Percentiles rank a stretch among this genome's conserved stretches.
phyloP scores from a whole-genome alignment of 2,329 filamentous ascomycete genomes.

The Colletotrichum sp. region DNA sequence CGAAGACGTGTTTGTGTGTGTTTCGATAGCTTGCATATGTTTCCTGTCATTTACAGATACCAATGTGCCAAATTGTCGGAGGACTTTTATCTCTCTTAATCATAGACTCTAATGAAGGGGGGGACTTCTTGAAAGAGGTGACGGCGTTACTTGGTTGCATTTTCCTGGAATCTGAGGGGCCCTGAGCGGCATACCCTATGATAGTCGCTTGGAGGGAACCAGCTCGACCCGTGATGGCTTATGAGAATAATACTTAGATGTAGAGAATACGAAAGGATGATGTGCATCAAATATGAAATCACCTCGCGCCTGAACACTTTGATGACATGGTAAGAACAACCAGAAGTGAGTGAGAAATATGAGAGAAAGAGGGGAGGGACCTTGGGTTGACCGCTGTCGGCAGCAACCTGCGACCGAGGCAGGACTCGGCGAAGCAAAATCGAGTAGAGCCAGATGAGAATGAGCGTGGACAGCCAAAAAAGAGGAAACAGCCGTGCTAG shows the following conservation, averaged over 20 bases:
- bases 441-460: background rate
- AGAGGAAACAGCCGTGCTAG: background rate
- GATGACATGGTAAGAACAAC: background rate
- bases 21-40: background rate
- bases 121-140: background rate
- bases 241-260: background rate
- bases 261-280: background rate
- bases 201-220: background rate
- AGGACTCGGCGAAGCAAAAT: fast-evolving
- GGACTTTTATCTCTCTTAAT: background rate
- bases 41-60: background rate
- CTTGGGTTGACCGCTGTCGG: no score
- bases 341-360: no score
- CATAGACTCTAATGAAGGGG: background rate
- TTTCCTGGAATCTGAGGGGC: background rate
- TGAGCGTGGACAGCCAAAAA: background rate
- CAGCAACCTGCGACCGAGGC: background rate
- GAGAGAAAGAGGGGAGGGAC: background rate
- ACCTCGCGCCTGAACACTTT: fast-evolving
- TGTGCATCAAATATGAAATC: background rate
- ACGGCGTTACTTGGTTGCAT: background rate
- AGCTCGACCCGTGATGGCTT: background rate
- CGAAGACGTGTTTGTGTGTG: background rate
- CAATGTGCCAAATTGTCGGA: background rate
- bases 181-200: background rate